A percentile compares a stretch with the other conserved stretches of the same genome.
Evolutionary conservation across 2,329 filamentous ascomycete genomes (phyloP).

Genomic region (Rhynchosporium graminicola): DNA sequence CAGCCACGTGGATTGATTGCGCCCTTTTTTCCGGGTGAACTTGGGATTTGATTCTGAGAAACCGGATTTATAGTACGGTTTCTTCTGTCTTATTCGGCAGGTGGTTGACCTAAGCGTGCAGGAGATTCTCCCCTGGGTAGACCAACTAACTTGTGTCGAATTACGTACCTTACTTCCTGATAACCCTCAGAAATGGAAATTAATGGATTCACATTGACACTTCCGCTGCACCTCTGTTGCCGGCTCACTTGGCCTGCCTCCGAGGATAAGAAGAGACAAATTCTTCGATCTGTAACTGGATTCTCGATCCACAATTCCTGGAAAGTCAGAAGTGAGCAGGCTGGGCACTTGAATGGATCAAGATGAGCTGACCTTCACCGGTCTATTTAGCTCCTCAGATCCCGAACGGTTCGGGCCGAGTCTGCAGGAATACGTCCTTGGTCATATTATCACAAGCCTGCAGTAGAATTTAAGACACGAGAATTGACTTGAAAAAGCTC

Average conservation of each 20-base stretch:
- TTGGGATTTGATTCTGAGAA: too few relatives aligned
- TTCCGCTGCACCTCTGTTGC: not conserved
- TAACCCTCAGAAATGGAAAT: not conserved
- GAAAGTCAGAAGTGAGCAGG: not conserved
- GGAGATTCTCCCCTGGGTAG: not conserved
- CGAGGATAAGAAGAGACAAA: not conserved
- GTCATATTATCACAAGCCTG: not conserved
- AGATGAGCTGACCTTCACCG: not conserved
- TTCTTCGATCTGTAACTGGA: not conserved
- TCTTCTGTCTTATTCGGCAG: too few relatives aligned
- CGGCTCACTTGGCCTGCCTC: not conserved
- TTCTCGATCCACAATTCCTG: not conserved
- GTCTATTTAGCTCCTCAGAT: not conserved
- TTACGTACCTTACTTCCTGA: not conserved
- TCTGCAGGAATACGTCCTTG: not conserved
- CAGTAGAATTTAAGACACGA: not conserved
- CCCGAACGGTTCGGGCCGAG: constrained; percentile 12
- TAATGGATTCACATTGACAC: not conserved
- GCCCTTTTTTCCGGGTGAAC: too few relatives aligned
- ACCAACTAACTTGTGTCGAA: not conserved
- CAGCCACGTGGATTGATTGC: too few relatives aligned
- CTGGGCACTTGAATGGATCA: not conserved
- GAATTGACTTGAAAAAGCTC: too few relatives aligned
- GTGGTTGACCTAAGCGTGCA: not conserved
- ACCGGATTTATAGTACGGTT: too few relatives aligned